Evolutionary conservation across 108 stramenopile genomes (phyloP).

Genomic region (Nitzschia sp.): DNA sequence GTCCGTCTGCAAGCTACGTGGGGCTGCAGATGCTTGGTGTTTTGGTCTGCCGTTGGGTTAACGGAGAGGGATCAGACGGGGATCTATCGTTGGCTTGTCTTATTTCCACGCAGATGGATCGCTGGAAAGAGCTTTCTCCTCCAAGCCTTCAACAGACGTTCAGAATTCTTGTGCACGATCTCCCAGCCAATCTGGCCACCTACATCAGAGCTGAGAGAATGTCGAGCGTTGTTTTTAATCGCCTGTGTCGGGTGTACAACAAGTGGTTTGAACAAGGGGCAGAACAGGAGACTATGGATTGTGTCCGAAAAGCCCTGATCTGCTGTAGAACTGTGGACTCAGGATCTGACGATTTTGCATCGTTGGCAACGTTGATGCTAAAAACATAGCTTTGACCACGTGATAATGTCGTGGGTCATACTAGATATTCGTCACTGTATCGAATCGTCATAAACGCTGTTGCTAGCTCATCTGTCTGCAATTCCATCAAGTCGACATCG

Average conservation of each 20-base stretch:
- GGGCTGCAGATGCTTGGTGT: slow-evolving; percentile 34
- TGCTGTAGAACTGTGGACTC: slow-evolving; percentile 20
- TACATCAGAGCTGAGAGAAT: slow-evolving; percentile 21
- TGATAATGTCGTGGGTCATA: too few relatives aligned
- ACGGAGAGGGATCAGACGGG: slow-evolving; percentile 30
- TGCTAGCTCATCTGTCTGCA: slow-evolving; percentile 31
- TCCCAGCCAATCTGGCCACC: slow-evolving; percentile 34
- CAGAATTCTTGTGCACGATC: slow-evolving; percentile 26
- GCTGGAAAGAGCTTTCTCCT: slow-evolving; percentile 24
- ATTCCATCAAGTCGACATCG: slow-evolving; percentile 22
- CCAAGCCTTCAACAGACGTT: slow-evolving; percentile 18
- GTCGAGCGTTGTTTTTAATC: slow-evolving; percentile 15
- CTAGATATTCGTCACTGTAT: too few relatives aligned
- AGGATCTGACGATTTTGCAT: slow-evolving; percentile 16
- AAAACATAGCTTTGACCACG: too few relatives aligned
- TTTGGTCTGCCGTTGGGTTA: slow-evolving; percentile 23
- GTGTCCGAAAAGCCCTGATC: slow-evolving; percentile 20
- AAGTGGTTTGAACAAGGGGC: slow-evolving; percentile 34
- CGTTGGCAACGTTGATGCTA: slow-evolving; percentile 27
- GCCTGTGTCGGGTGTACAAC: slow-evolving; percentile 28
- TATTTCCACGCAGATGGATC: slow-evolving; percentile 3
- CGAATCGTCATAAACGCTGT: slow-evolving; percentile 35
- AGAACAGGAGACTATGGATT: slow-evolving; percentile 11
- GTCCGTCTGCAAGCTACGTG: slow-evolving; percentile 26
- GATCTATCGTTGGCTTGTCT: slow-evolving; percentile 29